Conservation (phyloP, 768 basidiomycete species). For the Boletus pseudo-olivaceus region DNA sequence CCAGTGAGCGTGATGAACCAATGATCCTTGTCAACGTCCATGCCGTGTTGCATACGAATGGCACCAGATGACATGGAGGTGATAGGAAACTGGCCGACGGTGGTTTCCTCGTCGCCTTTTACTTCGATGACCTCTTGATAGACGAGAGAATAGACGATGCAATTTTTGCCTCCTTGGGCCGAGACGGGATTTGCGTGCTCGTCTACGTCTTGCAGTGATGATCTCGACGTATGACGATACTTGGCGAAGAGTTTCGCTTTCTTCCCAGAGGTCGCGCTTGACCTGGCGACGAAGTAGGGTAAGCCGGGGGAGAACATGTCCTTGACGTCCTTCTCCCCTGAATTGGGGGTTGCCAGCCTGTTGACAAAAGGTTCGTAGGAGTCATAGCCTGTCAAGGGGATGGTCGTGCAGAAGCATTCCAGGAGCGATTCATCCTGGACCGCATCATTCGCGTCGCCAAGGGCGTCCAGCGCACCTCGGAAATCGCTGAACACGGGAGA, state of each 20-base stretch:
- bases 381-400: slow-evolving; percentile 23
- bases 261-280: slow-evolving; percentile 19
- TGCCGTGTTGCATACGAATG: slow-evolving; percentile 19
- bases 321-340: slow-evolving; percentile 10
- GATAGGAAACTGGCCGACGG: slow-evolving; percentile 1
- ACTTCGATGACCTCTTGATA: slow-evolving; percentile 10
- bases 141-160: slow-evolving; percentile 19
- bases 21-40: slow-evolving; percentile 14
- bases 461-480: slow-evolving; percentile 6
- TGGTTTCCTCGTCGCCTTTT: background rate
- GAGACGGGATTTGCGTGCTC: slow-evolving; percentile 12
- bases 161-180: slow-evolving; percentile 19
- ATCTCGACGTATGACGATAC: slow-evolving; percentile 7
- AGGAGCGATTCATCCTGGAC: slow-evolving; percentile 4
- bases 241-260: slow-evolving; percentile 19
- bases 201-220: slow-evolving; percentile 12
- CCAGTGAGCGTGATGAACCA: slow-evolving; percentile 7
- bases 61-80: slow-evolving; percentile 14
- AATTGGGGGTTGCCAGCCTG: slow-evolving; percentile 3
- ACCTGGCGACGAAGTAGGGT: slow-evolving; percentile 18
- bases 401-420: slow-evolving; percentile 10
- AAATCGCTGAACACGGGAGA: slow-evolving; percentile 14
- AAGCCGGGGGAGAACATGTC: slow-evolving; percentile 23
- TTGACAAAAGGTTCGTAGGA: slow-evolving; percentile 17
- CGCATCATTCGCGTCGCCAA: background rate